Evolutionary conservation across 495 filamentous ascomycete species (phyloP).

Genomic region (Immersiella caudata): DNA sequence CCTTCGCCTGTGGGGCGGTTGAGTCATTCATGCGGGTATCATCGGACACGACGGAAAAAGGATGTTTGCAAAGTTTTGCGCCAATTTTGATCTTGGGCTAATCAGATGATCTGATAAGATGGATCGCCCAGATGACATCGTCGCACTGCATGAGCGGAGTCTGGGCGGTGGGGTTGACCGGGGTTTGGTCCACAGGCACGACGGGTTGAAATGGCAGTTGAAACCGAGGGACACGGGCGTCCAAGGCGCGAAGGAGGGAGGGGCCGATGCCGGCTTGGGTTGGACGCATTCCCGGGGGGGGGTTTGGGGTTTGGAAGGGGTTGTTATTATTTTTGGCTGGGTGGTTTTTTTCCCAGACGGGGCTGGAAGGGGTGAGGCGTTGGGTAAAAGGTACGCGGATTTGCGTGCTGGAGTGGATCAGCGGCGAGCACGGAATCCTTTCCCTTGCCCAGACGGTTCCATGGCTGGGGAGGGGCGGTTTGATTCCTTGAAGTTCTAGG

Average conservation of each 20-base stretch:
- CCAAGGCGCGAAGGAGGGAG: background rate
- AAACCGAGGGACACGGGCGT: background rate
- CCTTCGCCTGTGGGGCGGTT: too few species aligned
- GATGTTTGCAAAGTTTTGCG: background rate
- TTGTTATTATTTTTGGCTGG: background rate
- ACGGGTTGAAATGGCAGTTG: too few species aligned
- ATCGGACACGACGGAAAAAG: background rate
- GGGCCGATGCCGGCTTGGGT: background rate
- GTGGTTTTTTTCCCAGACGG: too few species aligned
- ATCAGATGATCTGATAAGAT: slow-evolving; percentile 44
- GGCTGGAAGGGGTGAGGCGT: too few species aligned
- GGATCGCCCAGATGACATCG: slow-evolving; percentile 22
- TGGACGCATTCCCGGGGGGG: background rate
- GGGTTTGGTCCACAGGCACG: too few species aligned
- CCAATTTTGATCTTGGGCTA: background rate
- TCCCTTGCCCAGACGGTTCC: too few species aligned
- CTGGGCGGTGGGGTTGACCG: background rate
- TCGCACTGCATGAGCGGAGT: slow-evolving; percentile 10
- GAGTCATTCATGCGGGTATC: background rate
- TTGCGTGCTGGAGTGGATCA: too few species aligned
- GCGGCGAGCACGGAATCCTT: too few species aligned
- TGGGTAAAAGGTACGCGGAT: too few species aligned
- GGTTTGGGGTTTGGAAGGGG: background rate
- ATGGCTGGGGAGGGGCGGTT: too few species aligned
- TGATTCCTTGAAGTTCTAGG: too few species aligned